Evolutionary conservation across 768 basidiomycete species (phyloP), one percentile per base, ranked within the genome.

Genomic region (Lepiota brunneoincarnata): DNA sequence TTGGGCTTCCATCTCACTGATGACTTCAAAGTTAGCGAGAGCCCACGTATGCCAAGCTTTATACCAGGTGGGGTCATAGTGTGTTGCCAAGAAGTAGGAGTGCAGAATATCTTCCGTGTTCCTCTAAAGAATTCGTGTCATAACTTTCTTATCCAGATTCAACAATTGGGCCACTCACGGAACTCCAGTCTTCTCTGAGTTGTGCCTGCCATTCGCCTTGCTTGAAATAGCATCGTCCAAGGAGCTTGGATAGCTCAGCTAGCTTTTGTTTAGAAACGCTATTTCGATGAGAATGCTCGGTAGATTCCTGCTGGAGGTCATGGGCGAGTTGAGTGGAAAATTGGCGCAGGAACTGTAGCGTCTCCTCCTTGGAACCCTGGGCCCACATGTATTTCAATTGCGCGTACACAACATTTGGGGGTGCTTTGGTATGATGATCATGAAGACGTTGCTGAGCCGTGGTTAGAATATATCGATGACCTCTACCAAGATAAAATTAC

Each of bases 41-140:
- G 97, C 96, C 93, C 94, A 99, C 0, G 93, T 93, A 64, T 99
- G 97, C 95, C 95, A 98, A 15, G 96, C 97, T 67, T 99, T 98
- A 71, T 98, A 98, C 97, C 97, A 99, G n/a, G 80, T 77, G 3
- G 89, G 83, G 67, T 98, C 96, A 59, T 91, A 91, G 61, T 89
- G 86, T 2, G 97, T 98, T 0, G 97, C 91, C 26, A 87, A 77
- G 47, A 81, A 77, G 69, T 97, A 98, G 3, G 91, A 85, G 59
- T 86, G 82, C 6, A 99, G 72, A 52, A 98, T 92, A 40, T 89
- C 87, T 48, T 86, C 81, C 20, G 89, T 82, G 54, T 91, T 87
- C 57, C 86, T 77, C 91, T 94, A 63, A 28, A 44, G 11, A 31
- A 31, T 4, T 47, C 6, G 3, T 12, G 14, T 11, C 42, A 21